Evolutionary conservation across 2,329 filamentous ascomycete species (phyloP), one percentile per base, ranked within the genome.

Genomic region (Nigrospora oryzae): DNA sequence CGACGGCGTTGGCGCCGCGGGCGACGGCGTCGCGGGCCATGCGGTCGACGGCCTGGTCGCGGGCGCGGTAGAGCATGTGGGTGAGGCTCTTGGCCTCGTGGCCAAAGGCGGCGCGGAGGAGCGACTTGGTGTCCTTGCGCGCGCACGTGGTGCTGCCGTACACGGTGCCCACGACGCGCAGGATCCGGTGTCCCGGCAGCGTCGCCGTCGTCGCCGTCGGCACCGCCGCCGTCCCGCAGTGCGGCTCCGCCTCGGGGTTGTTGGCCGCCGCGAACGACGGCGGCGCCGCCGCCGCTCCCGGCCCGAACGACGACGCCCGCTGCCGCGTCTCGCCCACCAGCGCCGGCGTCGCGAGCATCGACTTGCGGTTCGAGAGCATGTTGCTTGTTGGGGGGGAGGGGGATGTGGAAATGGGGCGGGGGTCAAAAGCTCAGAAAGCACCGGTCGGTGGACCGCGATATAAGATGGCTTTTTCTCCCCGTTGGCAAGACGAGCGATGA

Each of bases 81-180:
- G 55, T 57, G 11, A 57, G 38, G 42, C 16, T 46, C 44, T 47
- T 49, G 15, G 48, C 49, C 48, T 57, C 55, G 46, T 35, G 41
- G 16, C 51, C 53, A n/a, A 35, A 36, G 2, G 43, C 38, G 2
- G 41, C 41, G 17, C 36, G 56, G 56, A 54, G 40, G 2, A 56
- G 46, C 10, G 54, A 46, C 36, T 56, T 57, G 17, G 51, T 47
- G 44, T 56, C 55, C 39, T 54, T 55, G 38, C 49, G 46, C 16
- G 54, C 50, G 45, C 52, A 54, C n/a, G 50, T 49, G 5, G 49
- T 51, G 15, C 45, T 45, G 15, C 55, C 55, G 51, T 54, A 55
- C 3, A 51, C 53, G 46, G 48, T 49, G 36, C 55, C 55, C 10
- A 54, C 43, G 17, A 52, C 47, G 10, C 49, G 44, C 19, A 44